Evolutionary conservation across 2,329 filamentous ascomycete genomes (phyloP), one percentile per base, ranked within the genome.

Genomic region (Verticillium zaregamsianum): DNA sequence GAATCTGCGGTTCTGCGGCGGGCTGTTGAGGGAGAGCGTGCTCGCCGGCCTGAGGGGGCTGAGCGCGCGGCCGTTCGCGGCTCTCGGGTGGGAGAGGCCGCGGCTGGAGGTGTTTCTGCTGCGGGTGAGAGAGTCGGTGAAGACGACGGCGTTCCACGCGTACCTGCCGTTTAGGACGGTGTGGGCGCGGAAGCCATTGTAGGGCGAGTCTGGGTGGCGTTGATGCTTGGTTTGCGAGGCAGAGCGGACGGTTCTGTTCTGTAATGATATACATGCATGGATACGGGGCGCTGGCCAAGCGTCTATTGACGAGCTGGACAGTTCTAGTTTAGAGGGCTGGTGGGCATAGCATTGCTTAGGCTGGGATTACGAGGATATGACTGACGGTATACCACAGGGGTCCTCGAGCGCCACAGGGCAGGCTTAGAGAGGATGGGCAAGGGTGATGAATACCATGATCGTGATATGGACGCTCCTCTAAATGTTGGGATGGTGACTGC

Each of bases 81-180:
- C 75, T 15, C 69, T 80, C 2, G 65, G 69, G 5, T 80, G 78
- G 78, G 79, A 77, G 0, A 55, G 66, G 31, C 61, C 77, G 17
- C 76, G 80, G 65, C 77, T 78, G 35, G 76, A 80, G 65, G 76
- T 80, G 69, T 78, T 79, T 39, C 72, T 80, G 5, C 66, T 80
- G 32, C 72, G 77, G 12, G 77, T 80, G 7, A 72, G 78, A 35
- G 77, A 75, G 65, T 66, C 73, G 11, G 62, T 80, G n/a, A 73
- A 68, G 54, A 72, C 74, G 23, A 71, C 73, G 23, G 67, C 66
- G 9, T 73, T 69, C 15, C 78, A 79, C 61, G 67, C 74, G 14
- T 80, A 79, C 63, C 74, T 78, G 54, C 74, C 76, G 0, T 78
- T 76, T 55, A 70, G 77, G 57, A 74, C 71, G 40, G 71, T 80